phyloP scores from a whole-genome alignment of 352 stramenopile genomes.

The Phytopythium delawarense region DNA sequence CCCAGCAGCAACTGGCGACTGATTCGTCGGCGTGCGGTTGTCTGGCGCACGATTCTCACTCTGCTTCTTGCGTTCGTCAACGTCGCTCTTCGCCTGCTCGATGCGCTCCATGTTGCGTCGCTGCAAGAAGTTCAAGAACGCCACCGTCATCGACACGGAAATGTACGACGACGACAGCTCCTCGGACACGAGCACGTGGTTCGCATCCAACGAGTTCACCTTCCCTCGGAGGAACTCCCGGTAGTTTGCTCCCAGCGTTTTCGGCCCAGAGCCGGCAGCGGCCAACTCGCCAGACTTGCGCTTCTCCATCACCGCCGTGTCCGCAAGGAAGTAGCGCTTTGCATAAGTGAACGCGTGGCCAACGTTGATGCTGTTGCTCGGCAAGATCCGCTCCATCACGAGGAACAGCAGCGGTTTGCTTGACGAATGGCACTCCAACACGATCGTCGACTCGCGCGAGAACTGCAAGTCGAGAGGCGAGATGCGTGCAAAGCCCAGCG shows the following conservation, averaged over 20 bases:
- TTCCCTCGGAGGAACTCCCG: constrained; percentile 58
- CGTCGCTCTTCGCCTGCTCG: constrained; percentile 43
- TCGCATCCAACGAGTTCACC: constrained; percentile 43
- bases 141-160: constrained; percentile 77
- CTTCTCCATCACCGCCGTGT: constrained; percentile 59
- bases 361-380: constrained; percentile 57
- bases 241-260: constrained; percentile 38
- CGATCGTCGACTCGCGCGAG: constrained; percentile 66
- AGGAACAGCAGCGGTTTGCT: constrained; percentile 68
- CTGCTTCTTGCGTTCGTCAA: constrained; percentile 56
- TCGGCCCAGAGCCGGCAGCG: constrained; percentile 19
- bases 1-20: constrained; percentile 4
- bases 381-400: constrained; percentile 59
- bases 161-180: constrained; percentile 79
- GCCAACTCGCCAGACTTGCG: constrained; percentile 33
- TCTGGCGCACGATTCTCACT: constrained; percentile 17
- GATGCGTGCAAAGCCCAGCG: constrained; percentile 72
- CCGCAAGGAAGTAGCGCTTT: constrained; percentile 74
- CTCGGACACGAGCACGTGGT: constrained; percentile 76
- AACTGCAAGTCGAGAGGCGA: constrained; percentile 69
- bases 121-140: constrained; percentile 74
- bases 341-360: constrained; percentile 79
- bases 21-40: constrained; percentile 17
- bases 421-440: constrained; percentile 60
- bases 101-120: constrained; percentile 60